These are phyloP conservation scores for Paraphoma chrysanthemicola DNA, from an alignment of 2,329 filamentous ascomycete genomes.

Conservation along the genomic window DNA sequence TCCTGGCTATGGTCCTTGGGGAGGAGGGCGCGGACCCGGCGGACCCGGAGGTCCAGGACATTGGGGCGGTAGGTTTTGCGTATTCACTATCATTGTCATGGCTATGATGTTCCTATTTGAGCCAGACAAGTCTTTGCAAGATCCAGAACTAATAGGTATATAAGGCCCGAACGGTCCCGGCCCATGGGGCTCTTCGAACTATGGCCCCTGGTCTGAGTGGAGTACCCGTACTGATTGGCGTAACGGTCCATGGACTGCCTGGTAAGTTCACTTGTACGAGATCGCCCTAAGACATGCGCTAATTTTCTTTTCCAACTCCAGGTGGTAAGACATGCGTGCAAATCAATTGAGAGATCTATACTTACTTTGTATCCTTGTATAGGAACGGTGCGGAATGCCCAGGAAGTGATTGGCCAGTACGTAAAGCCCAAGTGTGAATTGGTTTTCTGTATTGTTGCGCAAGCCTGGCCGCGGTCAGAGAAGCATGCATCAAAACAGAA, in stretches of 20 bases:
- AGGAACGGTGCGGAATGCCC: constrained; percentile 29
- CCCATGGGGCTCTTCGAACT: constrained; percentile 34
- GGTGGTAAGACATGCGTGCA: no score
- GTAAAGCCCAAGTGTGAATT: no score
- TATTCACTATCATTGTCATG: no score
- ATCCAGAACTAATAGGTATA: neutral
- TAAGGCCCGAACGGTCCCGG: constrained; percentile 30
- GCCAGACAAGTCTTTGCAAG: no score
- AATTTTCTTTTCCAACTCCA: no score
- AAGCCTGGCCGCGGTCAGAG: no score
- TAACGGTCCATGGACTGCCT: constrained; percentile 41
- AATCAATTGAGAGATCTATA: no score
- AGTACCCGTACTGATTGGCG: constrained; percentile 35
- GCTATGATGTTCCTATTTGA: no score
- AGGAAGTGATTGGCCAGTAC: constrained; percentile 40
- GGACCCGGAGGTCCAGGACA: constrained; percentile 7
- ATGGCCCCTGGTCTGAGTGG: constrained; percentile 40
- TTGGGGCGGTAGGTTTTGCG: constrained; percentile 27
- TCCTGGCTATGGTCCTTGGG: constrained; percentile 27
- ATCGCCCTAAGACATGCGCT: no score
- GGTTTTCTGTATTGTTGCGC: no score
- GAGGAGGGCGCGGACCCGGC: constrained; percentile 9
- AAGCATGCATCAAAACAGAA: no score
- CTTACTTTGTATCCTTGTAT: no score
- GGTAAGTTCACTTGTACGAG: constrained; percentile 20